Evolutionary conservation across 2,329 filamentous ascomycete species (phyloP).

Genomic region (Tolypocladium pustulatum): DNA sequence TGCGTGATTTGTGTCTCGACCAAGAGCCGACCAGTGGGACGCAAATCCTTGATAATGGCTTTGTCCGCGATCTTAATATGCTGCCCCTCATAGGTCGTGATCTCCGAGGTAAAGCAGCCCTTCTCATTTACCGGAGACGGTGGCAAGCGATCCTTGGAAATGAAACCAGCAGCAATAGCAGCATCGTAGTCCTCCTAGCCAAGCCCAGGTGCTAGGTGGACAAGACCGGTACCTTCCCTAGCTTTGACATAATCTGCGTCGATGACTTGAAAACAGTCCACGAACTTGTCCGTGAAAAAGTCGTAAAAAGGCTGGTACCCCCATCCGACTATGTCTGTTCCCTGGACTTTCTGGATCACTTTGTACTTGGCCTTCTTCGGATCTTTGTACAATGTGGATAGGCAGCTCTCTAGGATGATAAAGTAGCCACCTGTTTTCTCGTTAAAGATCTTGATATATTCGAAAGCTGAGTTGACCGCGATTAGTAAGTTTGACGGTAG

Average conservation of each 20-base stretch:
- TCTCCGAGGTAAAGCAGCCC: conserved; percentile 66
- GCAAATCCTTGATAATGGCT: conserved; percentile 82
- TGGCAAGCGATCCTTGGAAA: conserved; percentile 60
- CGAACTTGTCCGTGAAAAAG: conserved; percentile 84
- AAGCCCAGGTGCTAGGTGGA: conserved; percentile 87
- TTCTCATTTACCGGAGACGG: conserved; percentile 84
- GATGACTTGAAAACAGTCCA: conserved; percentile 75
- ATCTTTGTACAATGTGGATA: conserved; percentile 82
- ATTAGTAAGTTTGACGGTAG: conserved; percentile 71
- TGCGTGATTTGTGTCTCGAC: conserved; percentile 83
- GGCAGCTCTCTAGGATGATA: conserved; percentile 64
- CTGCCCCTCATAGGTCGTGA: conserved; percentile 72
- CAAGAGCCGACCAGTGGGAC: conserved; percentile 61
- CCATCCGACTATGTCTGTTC: conserved; percentile 78
- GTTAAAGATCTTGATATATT: conserved; percentile 84
- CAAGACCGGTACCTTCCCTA: conserved; percentile 85
- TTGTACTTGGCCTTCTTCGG: conserved; percentile 92
- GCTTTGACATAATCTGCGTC: conserved; percentile 80
- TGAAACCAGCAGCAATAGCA: conserved; percentile 63
- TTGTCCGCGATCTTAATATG: conserved; percentile 91
- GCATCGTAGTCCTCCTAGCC: conserved; percentile 94
- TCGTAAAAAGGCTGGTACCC: conserved; percentile 81
- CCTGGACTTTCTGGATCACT: conserved; percentile 67
- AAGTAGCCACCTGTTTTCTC: conserved; percentile 69
- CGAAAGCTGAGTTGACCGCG: conserved; percentile 69